These are phyloP conservation scores for Fonsecaea pedrosoi DNA, from an alignment of 2,329 filamentous ascomycete species.

Conservation along the genomic window DNA sequence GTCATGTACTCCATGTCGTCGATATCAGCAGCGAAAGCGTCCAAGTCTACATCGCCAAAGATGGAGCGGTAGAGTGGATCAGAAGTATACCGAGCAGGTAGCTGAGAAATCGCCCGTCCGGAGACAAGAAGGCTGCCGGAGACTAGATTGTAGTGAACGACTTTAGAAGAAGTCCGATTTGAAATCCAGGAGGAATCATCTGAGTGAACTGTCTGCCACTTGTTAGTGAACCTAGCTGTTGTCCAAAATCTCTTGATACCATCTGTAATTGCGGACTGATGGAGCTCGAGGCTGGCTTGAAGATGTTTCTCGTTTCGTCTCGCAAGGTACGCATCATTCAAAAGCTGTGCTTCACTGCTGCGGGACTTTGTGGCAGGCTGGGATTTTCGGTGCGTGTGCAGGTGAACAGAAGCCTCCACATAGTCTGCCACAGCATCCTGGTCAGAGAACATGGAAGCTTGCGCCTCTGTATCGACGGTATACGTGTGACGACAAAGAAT, in stretches of 20 bases:
- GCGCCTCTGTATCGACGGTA: slow-evolving; percentile 10
- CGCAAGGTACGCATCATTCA: slow-evolving; percentile 22
- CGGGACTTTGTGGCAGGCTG: neutral
- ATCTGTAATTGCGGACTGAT: slow-evolving; percentile 35
- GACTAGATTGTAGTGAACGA: slow-evolving; percentile 44
- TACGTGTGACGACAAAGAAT: slow-evolving; percentile 49
- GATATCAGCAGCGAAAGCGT: slow-evolving; percentile 46
- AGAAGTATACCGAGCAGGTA: slow-evolving; percentile 42
- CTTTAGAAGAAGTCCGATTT: slow-evolving; percentile 7
- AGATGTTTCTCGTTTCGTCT: slow-evolving; percentile 15
- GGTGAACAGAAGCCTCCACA: slow-evolving; percentile 34
- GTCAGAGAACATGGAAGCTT: slow-evolving; percentile 14
- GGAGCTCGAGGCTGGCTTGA: slow-evolving; percentile 37
- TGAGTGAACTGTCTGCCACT: slow-evolving; percentile 27
- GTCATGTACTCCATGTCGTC: slow-evolving; percentile 48
- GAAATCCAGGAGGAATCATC: slow-evolving; percentile 24
- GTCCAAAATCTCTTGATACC: slow-evolving; percentile 30
- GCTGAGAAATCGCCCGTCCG: slow-evolving; percentile 42
- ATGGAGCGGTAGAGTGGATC: slow-evolving; percentile 40
- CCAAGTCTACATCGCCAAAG: slow-evolving; percentile 41
- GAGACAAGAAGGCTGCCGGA: slow-evolving; percentile 46
- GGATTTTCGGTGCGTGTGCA: slow-evolving; percentile 19
- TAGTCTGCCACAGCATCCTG: slow-evolving; percentile 29
- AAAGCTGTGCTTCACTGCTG: slow-evolving; percentile 26
- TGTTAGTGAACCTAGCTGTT: slow-evolving; percentile 31